These are phyloP conservation scores for Benincasa hispida DNA, from an alignment of 306 rosid genomes.

Conservation along the genomic window DNA sequence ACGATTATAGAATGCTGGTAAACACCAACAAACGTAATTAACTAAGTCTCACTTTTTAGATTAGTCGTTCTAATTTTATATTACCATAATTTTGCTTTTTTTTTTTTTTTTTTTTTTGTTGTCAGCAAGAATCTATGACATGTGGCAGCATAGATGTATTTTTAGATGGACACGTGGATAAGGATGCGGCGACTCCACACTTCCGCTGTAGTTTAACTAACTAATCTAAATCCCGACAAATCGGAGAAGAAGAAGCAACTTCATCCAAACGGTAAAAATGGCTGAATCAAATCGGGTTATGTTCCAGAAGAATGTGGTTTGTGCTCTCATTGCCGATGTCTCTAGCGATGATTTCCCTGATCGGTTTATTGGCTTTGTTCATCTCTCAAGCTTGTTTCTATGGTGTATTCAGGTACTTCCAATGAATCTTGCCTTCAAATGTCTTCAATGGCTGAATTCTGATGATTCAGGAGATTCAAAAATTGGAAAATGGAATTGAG, in stretches of 20 bases:
- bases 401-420: constrained; percentile 49
- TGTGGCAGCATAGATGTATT: not conserved
- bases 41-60: no score
- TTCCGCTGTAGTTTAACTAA: not conserved
- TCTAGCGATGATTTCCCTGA: constrained; percentile 16
- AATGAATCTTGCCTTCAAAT: not conserved
- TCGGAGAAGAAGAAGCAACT: not conserved
- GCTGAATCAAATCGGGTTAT: not conserved
- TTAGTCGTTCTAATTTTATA: no score
- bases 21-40: no score
- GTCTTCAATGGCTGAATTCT: not conserved
- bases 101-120: no score
- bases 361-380: constrained; percentile 31
- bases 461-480: constrained; percentile 31
- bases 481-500: constrained; percentile 1
- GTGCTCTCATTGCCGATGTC: constrained; percentile 32
- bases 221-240: not conserved
- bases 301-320: constrained; percentile 26
- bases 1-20: no score
- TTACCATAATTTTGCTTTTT: no score
- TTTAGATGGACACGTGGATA: not conserved
- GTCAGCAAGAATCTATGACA: not conserved
- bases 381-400: constrained; percentile 41
- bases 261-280: no score
- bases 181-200: not conserved